Conservation (phyloP, 495 filamentous ascomycete species). For the Neurospora sp. region DNA sequence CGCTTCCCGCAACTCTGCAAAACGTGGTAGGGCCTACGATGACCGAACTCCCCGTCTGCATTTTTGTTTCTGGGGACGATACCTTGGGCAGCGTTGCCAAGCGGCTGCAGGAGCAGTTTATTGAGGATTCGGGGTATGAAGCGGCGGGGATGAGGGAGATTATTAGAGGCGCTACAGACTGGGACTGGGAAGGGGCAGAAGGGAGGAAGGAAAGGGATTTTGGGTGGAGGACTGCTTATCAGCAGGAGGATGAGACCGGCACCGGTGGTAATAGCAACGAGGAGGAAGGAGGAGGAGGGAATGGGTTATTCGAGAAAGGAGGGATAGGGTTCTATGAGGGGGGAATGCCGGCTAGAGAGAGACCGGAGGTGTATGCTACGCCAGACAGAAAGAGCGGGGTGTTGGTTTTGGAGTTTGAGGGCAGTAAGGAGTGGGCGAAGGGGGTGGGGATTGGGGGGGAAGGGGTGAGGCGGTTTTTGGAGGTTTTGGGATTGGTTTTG, state of each 20-base stretch:
- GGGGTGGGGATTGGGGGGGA: not conserved
- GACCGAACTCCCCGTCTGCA: not conserved
- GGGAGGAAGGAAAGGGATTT: not conserved
- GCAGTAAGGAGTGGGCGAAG: not conserved
- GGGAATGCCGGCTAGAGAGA: not conserved
- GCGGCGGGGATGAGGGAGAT: not conserved
- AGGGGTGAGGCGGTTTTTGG: not conserved
- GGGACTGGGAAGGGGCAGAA: not conserved
- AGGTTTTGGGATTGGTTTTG: not conserved
- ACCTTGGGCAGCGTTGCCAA: not conserved
- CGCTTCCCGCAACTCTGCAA: not conserved
- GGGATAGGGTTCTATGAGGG: not conserved
- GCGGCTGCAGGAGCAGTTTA: not conserved
- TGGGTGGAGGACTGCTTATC: not conserved
- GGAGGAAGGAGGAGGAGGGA: not conserved
- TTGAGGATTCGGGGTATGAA: not conserved
- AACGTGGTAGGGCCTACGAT: not conserved
- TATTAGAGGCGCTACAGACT: not conserved
- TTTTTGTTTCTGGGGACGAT: not conserved
- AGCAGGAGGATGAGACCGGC: not conserved
- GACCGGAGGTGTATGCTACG: not conserved
- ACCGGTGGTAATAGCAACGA: not conserved
- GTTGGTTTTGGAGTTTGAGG: not conserved
- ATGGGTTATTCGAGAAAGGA: not conserved
- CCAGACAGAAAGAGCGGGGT: not conserved